These are phyloP conservation scores for Austroboletus novae-zelandiae DNA, from an alignment of 1,284 basidiomycete genomes.

Conservation along the genomic window DNA sequence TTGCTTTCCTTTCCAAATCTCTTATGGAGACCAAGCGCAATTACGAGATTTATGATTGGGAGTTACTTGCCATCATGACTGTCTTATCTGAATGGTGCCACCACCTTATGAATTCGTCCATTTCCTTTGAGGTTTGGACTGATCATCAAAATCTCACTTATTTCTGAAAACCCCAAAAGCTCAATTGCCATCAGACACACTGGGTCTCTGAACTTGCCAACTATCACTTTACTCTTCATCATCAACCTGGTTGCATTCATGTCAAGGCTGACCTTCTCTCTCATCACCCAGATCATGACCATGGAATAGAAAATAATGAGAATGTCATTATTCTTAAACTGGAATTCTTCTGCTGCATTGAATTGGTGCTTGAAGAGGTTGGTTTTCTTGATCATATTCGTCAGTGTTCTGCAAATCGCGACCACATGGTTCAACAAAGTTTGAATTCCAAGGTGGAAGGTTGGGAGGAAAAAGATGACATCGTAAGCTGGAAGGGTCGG, in stretches of 20 bases:
- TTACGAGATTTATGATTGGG: too few species aligned
- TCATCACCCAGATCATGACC: neutral
- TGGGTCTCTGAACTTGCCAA: slow-evolving; percentile 35
- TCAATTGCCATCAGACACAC: slow-evolving; percentile 35
- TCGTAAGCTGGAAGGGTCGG: slow-evolving; percentile 12
- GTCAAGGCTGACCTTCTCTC: neutral
- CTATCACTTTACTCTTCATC: too few species aligned
- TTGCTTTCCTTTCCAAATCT: too few species aligned
- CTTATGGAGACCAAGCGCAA: too few species aligned
- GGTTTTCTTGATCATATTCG: neutral
- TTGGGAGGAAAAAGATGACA: slow-evolving; percentile 8
- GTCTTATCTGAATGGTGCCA: slow-evolving; percentile 23
- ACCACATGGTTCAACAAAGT: neutral
- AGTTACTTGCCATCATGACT: slow-evolving; percentile 6
- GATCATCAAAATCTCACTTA: too few species aligned
- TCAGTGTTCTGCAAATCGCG: neutral
- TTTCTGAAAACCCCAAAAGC: slow-evolving; percentile 25
- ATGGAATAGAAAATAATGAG: neutral
- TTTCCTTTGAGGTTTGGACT: slow-evolving; percentile 14
- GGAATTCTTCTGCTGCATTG: neutral
- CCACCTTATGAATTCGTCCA: slow-evolving; percentile 25
- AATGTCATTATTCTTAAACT: too few species aligned
- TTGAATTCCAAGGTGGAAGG: slow-evolving; percentile 2
- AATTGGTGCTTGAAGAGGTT: neutral
- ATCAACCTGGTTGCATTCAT: neutral